Evolutionary conservation across 306 rosid species (phyloP).

Genomic region (Quercus robur): DNA sequence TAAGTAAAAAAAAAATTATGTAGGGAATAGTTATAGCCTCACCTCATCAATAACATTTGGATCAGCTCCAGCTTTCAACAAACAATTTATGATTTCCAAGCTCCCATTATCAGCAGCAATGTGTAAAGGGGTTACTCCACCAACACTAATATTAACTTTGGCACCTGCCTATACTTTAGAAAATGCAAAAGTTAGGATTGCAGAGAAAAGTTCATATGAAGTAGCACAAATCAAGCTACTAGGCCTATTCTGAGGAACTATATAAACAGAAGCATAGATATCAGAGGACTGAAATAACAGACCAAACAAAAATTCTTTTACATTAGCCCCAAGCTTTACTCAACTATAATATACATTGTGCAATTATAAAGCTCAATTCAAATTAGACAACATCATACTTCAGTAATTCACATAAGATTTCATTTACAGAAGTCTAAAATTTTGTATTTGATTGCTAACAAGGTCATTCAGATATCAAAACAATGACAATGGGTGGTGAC

Average conservation of each 20-base stretch:
- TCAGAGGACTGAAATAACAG: not conserved
- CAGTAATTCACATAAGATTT: not conserved
- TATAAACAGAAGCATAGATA: not conserved
- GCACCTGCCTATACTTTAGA: constrained; percentile 72
- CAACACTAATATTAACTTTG: constrained; percentile 73
- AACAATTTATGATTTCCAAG: constrained; percentile 53
- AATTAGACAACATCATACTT: not conserved
- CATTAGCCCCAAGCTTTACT: not conserved
- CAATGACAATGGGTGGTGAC: not conserved
- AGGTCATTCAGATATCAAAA: not conserved
- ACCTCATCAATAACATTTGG: constrained; percentile 83
- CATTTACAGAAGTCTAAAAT: not conserved
- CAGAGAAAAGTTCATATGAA: not conserved
- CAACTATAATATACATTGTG: not conserved
- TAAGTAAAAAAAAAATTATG: not conserved
- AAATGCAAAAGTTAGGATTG: constrained; percentile 18
- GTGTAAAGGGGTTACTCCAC: constrained; percentile 96
- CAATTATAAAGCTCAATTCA: not conserved
- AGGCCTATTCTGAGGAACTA: not conserved
- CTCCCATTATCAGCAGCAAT: constrained; percentile 81
- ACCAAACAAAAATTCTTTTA: not conserved
- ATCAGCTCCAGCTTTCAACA: constrained; percentile 87
- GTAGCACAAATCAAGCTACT: not conserved
- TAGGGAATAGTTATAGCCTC: constrained; percentile 7
- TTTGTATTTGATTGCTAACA: not conserved